phyloP scores from a whole-genome alignment of 2,329 filamentous ascomycete genomes.

The Plectosphaerella sp. region DNA sequence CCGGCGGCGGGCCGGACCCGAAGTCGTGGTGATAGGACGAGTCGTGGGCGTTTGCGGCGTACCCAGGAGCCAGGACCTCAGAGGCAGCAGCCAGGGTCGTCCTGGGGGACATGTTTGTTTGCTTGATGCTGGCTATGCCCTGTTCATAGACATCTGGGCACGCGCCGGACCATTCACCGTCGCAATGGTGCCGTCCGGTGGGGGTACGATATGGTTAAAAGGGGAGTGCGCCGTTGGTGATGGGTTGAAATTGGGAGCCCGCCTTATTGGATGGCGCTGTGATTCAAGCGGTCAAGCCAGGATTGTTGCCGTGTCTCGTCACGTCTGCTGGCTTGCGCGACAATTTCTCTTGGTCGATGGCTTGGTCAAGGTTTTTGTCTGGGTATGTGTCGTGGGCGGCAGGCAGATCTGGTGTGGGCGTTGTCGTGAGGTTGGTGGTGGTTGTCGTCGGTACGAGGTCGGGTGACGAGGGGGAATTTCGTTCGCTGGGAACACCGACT shows the following conservation, averaged over 20 bases:
- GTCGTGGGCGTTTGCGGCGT: background rate
- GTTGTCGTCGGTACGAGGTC: no score
- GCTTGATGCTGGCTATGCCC: background rate
- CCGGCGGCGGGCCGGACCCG: conserved; percentile 5
- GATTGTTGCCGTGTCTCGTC: background rate
- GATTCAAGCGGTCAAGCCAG: background rate
- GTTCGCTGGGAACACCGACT: no score
- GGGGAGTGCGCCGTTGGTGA: background rate
- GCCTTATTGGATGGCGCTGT: background rate
- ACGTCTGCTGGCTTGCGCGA: background rate
- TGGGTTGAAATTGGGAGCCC: background rate
- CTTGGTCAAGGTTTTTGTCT: no score
- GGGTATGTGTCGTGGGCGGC: no score
- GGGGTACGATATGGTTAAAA: background rate
- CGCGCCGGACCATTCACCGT: background rate
- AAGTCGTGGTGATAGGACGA: conserved; percentile 5
- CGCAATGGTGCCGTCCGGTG: background rate
- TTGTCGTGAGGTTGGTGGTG: no score
- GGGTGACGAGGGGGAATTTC: no score
- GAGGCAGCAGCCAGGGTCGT: background rate
- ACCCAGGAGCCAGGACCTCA: background rate
- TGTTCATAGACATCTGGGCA: background rate
- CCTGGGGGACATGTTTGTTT: background rate
- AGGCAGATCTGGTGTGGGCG: no score
- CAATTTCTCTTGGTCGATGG: background rate